Percentiles rank a stretch among this genome's conserved stretches.
phyloP scores from a whole-genome alignment of 805 yeast species.

The Geotrichum ghanense region DNA sequence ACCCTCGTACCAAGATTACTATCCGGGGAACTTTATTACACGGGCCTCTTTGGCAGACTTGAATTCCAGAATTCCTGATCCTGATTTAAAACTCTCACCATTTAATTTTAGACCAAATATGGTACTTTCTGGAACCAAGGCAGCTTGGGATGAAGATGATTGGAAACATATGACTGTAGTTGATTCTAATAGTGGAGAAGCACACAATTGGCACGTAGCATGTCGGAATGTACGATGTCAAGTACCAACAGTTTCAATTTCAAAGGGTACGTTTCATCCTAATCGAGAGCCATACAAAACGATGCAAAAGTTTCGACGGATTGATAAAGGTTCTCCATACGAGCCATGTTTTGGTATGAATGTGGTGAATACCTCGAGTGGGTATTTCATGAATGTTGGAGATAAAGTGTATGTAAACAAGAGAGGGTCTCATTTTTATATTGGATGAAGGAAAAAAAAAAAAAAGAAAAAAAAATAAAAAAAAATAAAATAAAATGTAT shows the following conservation, averaged over 20 bases:
- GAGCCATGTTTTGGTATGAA: slow-evolving; percentile 24
- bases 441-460: too few relatives aligned
- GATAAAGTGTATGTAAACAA: slow-evolving; percentile 17
- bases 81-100: slow-evolving; percentile 10
- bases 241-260: slow-evolving; percentile 22
- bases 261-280: slow-evolving; percentile 15
- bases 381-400: slow-evolving; percentile 18
- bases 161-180: slow-evolving; percentile 20
- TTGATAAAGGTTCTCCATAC: slow-evolving; percentile 19
- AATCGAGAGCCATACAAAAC: slow-evolving; percentile 21
- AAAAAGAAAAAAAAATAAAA: too few relatives aligned
- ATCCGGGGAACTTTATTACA: slow-evolving; percentile 21
- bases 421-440: slow-evolving; percentile 13
- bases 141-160: slow-evolving; percentile 26
- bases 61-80: slow-evolving; percentile 10
- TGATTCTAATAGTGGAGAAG: slow-evolving; percentile 8
- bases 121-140: slow-evolving; percentile 18
- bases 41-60: slow-evolving; percentile 20
- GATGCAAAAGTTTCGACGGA: slow-evolving; percentile 20
- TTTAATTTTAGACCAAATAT: slow-evolving; percentile 25
- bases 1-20: slow-evolving; percentile 23
- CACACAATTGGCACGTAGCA: slow-evolving; percentile 16
- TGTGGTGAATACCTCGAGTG: slow-evolving; percentile 14
- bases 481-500: too few relatives aligned
- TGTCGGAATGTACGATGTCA: slow-evolving; percentile 22